Base-by-base conservation (phyloP, 2,329 filamentous ascomycete genomes). In the Penicillium olsonii region DNA sequence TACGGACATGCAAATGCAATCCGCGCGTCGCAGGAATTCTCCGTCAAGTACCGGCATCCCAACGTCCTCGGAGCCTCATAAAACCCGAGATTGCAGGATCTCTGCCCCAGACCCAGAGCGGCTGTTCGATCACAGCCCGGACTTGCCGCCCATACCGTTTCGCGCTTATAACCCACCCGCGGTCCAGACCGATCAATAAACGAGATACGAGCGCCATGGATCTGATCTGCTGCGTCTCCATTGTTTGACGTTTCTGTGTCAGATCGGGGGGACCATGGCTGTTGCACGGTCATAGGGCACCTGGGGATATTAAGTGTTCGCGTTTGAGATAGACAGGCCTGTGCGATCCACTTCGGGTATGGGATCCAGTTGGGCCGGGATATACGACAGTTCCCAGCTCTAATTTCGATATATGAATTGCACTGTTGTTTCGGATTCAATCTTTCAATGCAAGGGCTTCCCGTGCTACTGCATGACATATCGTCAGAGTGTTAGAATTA, bases 71-170 rank as follows among this genome's bases (percentile, higher is more conserved):
- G 11, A 31, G 14, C 18, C 33, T 35, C n/a, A 31, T n/a, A 19
- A 17, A 11, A 43, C 12, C 46, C 35, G 46, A 49, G 19, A 49
- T 45, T 40, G 27, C 27, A 43, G 45, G 45, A 39, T 48, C 24
- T 42, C 19, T 33, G 24, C 31, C 24, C 24, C 33, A 35, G 37
- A 39, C 24, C 37, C 37, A 44, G 27, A 22, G 34, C 34, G 39
- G 46, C 26, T 37, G 19, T 47, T 33, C 20, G 15, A 33, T 24
- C 7, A 42, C 12, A 24, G 34, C 24, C 33, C 26, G 37, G 29
- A 26, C 27, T 41, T 44, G 22, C 22, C 33, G 33, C 20, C 20
- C 31, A 10, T 35, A 14, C 31, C 39, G 39, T 42, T 31, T 40
- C 31, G 39, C 29, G 44, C 44, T 34, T 47, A 46, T 26, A 9